Conservation (phyloP, 768 basidiomycete genomes). For the Cubamyces lactineus region DNA sequence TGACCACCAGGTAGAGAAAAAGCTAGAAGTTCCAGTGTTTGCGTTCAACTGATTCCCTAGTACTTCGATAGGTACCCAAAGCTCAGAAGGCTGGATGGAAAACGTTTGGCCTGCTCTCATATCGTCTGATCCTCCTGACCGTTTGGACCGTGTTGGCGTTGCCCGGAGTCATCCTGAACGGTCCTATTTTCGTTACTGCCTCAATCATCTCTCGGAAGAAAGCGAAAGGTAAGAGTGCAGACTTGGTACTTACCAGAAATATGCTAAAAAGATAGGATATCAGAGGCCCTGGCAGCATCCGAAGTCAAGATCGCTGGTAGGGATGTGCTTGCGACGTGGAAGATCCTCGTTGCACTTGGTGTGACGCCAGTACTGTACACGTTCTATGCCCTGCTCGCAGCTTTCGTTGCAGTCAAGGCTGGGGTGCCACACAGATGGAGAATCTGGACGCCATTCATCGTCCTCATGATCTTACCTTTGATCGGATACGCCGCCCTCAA, state of each 20-base stretch:
- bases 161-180: conserved; percentile 89
- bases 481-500: conserved; percentile 94
- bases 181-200: conserved; percentile 90
- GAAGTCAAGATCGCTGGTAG: conserved; percentile 94
- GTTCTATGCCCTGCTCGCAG: conserved; percentile 81
- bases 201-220: conserved; percentile 87
- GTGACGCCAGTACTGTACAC: conserved; percentile 85
- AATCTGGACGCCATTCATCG: conserved; percentile 77
- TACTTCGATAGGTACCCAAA: conserved; percentile 67
- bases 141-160: conserved; percentile 86
- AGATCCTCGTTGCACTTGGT: conserved; percentile 92
- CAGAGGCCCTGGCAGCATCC: conserved; percentile 95
- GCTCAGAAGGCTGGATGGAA: conserved; percentile 89
- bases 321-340: conserved; percentile 98
- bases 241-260: too few relatives aligned
- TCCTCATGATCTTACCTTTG: conserved; percentile 75
- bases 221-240: conserved; percentile 66
- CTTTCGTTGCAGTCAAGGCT: conserved; percentile 69
- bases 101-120: conserved; percentile 79
- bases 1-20: conserved; percentile 76
- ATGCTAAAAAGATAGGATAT: background rate
- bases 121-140: conserved; percentile 75
- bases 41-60: background rate
- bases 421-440: conserved; percentile 63
- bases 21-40: background rate